Evolutionary conservation across 305 asterid species (phyloP).

Genomic region (Rubia tinctorum): DNA sequence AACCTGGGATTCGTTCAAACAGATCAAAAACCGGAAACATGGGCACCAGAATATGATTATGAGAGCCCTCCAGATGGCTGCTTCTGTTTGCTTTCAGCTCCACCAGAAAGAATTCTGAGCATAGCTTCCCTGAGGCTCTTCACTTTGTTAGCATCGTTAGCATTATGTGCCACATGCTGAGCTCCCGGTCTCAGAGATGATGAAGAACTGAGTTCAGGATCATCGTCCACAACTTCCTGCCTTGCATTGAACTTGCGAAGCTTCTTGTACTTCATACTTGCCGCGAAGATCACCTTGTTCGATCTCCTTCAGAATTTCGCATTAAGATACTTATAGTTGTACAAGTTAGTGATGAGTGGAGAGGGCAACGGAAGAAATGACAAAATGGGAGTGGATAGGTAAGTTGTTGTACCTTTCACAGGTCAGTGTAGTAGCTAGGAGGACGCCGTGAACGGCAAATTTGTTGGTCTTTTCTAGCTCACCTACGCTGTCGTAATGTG

Average conservation of each 20-base stretch:
- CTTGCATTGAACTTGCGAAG: conserved; percentile 32
- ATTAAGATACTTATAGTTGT: not conserved
- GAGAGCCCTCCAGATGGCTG: not conserved
- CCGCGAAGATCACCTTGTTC: not conserved
- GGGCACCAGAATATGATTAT: not conserved
- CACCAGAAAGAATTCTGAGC: conserved; percentile 30
- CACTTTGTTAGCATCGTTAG: conserved; percentile 30
- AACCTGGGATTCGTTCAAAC: not conserved
- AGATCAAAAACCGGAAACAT: not conserved
- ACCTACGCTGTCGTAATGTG: not conserved
- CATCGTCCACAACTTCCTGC: conserved; percentile 25
- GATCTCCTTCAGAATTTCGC: not conserved
- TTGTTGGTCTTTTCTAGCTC: conserved; percentile 16
- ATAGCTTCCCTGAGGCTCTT: conserved; percentile 38
- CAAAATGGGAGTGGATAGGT: conserved; percentile 26
- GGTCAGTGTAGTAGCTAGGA: conserved; percentile 15
- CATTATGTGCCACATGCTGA: conserved; percentile 10
- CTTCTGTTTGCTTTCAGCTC: conserved; percentile 8
- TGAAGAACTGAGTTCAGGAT: conserved; percentile 18
- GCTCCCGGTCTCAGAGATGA: not conserved
- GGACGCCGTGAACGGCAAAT: conserved; percentile 29
- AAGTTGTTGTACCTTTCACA: conserved; percentile 35
- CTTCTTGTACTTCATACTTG: conserved; percentile 42
- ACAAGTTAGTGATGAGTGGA: not conserved
- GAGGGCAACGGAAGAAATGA: conserved; percentile 17